Evolutionary conservation across 345 rosid genomes (phyloP), one percentile per base, ranked within the genome.

Genomic region (Hibiscus syriacus): DNA sequence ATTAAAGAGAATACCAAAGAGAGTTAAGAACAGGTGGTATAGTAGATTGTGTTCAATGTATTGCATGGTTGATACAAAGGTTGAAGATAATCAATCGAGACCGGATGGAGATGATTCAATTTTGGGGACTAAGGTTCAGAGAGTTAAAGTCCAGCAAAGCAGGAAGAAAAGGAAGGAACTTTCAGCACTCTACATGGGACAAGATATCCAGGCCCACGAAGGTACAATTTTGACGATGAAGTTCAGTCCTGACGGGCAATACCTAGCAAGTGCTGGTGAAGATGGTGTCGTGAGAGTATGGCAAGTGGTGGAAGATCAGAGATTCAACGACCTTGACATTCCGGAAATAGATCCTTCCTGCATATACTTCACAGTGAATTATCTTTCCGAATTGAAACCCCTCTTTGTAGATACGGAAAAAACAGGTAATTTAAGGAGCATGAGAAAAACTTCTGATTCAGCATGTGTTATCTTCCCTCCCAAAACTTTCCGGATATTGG

Each of bases 381-480:
- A 82, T 50, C 80, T 77, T 55, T 83, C 97, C 26, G 87, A 88
- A 76, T 56, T 90, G 71, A 83, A 82, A 76, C 97, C 97, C 32
- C 77, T 82, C 48, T 76, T 81, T 22, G 60, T 79, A 4, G 92
- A 82, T 56, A 87, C 83, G 62, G 90, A 86, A 22, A 82, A 83
- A 30, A 45, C 55, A 62, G 78, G 80, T 17, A 80, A 79, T 26
- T 58, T 76, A 70, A 79, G 82, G 82, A 85, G 80, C 78, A 71
- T 87, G 63, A 80, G 83, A 73, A 86, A 80, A 80, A 80, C 84
- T 74, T 83, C 87, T 10, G 94, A 88, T 49, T 90, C 97, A 0
- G 94, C 97, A 54, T 90, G 97, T 74, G 86, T 86, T 29, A 81
- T 90, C 56, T 78, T 90, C 62, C 97, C 97, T 19, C 94, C 92